Base-by-base conservation (phyloP, 2,329 filamentous ascomycete genomes). In the Talaromyces sp. region DNA sequence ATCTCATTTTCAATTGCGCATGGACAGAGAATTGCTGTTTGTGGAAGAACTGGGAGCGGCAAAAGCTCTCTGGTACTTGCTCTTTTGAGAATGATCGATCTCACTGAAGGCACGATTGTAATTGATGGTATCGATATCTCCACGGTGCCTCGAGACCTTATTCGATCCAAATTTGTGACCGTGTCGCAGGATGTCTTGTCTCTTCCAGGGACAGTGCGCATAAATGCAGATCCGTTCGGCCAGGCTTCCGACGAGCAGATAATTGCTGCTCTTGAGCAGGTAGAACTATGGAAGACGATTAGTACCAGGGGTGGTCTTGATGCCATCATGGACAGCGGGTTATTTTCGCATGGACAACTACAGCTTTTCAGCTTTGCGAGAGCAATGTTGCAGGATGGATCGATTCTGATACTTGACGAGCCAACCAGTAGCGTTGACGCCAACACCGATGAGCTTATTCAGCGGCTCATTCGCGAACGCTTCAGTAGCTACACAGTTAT, bases 311-410 rank as follows among this genome's bases (percentile, higher is more conserved):
- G 59, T 0, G 74, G 71, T 6, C 70, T 82, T 2, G 74, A 78
- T 66, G 73, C 74, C 1, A 72, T 76, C 0, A 80, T 89, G 68
- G 77, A 79, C 14, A 74, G 80, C 1, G 79, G 83, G 9, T 76
- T 79, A 59, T 76, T 87, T 7, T 84, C 81, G 5, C 82, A 84
- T 39, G 88, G 88, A 0, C 87, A 90, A 72, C 82, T 82, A 47
- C 88, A 90, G 70, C 79, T 90, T 0, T 87, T 90, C 68, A 86
- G 83, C 67, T 80, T 90, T 1, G 87, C 85, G 0, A 75, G 87
- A 0, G 87, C 86, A 0, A 78, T 89, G 16, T 72, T 90, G 8
- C 75, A 82, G 10, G 70, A 73, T 3, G 75, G 76, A 50, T 77
- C 75, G 35, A 75, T 82, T 61, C 72, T 82, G 14, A 74, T 82